These are phyloP conservation scores for Colletotrichum lini DNA, from an alignment of 2,329 filamentous ascomycete genomes.

Conservation along the genomic window DNA sequence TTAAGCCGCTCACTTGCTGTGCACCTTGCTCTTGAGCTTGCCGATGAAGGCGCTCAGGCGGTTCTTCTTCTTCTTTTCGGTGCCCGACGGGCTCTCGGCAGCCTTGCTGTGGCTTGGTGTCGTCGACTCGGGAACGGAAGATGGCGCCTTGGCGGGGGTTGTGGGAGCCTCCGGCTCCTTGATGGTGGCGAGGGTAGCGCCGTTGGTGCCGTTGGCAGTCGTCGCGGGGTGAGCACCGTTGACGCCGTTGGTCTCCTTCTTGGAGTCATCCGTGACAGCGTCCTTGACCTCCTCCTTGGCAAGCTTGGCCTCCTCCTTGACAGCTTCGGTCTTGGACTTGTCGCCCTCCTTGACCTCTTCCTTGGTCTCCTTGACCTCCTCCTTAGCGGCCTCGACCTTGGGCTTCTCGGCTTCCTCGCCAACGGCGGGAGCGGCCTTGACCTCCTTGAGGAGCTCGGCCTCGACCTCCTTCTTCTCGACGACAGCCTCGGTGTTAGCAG, in stretches of 20 bases:
- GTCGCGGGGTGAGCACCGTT: conserved; percentile 40
- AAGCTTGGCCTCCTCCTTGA: conserved; percentile 42
- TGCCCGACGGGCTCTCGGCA: conserved; percentile 44
- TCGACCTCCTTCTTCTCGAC: conserved; percentile 83
- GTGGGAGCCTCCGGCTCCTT: conserved; percentile 41
- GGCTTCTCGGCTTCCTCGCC: conserved; percentile 48
- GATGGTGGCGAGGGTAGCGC: conserved; percentile 43
- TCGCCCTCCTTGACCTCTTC: conserved; percentile 38
- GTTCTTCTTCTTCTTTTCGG: conserved; percentile 77
- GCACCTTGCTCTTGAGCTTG: conserved; percentile 67
- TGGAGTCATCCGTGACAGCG: conserved; percentile 34
- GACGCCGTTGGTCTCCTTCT: conserved; percentile 29
- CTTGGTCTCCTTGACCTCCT: conserved; percentile 43
- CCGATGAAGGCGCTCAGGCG: conserved; percentile 74
- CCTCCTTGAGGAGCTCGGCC: conserved; percentile 78
- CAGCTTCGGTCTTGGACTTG: conserved; percentile 40
- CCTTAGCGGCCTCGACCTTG: conserved; percentile 46
- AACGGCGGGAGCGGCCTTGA: conserved; percentile 59
- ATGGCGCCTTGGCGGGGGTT: conserved; percentile 41
- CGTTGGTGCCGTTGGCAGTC: conserved; percentile 43
- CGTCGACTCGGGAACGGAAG: conserved; percentile 38
- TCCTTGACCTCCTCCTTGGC: conserved; percentile 43
- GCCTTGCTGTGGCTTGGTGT: conserved; percentile 49
- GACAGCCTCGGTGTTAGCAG: conserved; percentile 77
- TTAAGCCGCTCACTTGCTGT: conserved; percentile 45